Conservation (phyloP, 164 flowering plant genomes). For the Cinnamomum micranthum region DNA sequence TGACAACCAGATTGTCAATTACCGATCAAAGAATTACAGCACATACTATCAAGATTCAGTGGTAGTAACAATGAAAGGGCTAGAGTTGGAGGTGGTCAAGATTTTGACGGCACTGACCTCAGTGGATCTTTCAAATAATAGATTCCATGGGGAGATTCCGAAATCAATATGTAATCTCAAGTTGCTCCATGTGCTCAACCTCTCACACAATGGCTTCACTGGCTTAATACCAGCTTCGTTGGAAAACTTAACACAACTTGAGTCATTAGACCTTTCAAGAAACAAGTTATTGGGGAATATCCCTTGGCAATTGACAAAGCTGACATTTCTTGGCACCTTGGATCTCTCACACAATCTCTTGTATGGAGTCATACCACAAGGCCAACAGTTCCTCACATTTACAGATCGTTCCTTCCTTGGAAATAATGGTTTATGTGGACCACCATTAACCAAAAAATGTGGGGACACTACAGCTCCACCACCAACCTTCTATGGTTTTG, state of each 20-base stretch:
- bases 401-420: not conserved
- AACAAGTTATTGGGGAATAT: not conserved
- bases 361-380: not conserved
- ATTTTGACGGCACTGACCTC: not conserved
- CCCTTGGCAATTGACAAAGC: not conserved
- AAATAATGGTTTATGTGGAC: slow-evolving; percentile 3
- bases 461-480: not conserved
- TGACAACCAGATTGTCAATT: not conserved
- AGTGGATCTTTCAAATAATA: not conserved
- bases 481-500: not conserved
- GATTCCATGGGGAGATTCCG: not conserved
- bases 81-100: not conserved
- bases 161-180: not conserved
- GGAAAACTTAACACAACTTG: not conserved
- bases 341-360: not conserved
- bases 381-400: not conserved
- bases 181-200: not conserved
- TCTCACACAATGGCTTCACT: not conserved
- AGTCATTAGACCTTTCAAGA: not conserved
- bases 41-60: not conserved
- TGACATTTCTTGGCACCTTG: not conserved
- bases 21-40: not conserved
- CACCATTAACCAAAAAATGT: not conserved
- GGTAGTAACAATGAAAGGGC: not conserved
- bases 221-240: not conserved